phyloP scores from a whole-genome alignment of 2,329 filamentous ascomycete species.

The Penicillium digitatum region DNA sequence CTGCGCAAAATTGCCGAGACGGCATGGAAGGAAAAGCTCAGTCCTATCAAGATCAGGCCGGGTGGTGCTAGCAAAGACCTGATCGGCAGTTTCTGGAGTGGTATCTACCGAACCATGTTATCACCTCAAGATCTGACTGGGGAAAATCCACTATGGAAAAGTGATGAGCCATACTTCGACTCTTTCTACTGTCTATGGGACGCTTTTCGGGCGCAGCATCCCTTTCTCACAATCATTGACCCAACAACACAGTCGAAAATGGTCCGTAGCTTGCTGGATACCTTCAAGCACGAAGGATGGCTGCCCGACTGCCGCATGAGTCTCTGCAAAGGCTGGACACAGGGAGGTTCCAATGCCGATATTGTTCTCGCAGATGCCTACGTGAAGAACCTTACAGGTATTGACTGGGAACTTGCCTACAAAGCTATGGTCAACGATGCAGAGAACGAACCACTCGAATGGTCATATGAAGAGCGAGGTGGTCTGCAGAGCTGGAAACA shows the following conservation, averaged over 20 bases:
- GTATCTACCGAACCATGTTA: constrained; percentile 65
- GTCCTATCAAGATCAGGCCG: constrained; percentile 52
- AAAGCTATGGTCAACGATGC: constrained; percentile 66
- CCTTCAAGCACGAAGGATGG: constrained; percentile 31
- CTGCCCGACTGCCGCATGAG: constrained; percentile 33
- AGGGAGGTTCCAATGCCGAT: constrained; percentile 55
- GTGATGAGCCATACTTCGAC: constrained; percentile 64
- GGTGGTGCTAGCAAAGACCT: constrained; percentile 51
- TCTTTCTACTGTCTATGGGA: constrained; percentile 55
- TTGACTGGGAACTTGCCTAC: constrained; percentile 65
- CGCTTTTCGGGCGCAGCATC: constrained; percentile 22
- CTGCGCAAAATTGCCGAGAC: constrained; percentile 45
- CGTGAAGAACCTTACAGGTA: constrained; percentile 59
- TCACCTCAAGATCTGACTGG: constrained; percentile 67
- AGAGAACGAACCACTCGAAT: constrained; percentile 63
- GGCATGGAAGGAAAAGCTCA: constrained; percentile 58
- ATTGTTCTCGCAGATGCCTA: constrained; percentile 62
- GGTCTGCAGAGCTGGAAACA: constrained; percentile 66
- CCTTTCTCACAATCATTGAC: constrained; percentile 29
- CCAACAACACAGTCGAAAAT: constrained; percentile 26
- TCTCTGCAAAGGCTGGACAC: constrained; percentile 31
- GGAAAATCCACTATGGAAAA: constrained; percentile 63
- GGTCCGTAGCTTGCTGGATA: constrained; percentile 30
- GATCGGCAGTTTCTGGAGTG: constrained; percentile 60
- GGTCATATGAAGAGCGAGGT: constrained; percentile 64